These are phyloP conservation scores for Allantophomopsis cytisporea DNA, from an alignment of 2,329 filamentous ascomycete species.

Conservation along the genomic window DNA sequence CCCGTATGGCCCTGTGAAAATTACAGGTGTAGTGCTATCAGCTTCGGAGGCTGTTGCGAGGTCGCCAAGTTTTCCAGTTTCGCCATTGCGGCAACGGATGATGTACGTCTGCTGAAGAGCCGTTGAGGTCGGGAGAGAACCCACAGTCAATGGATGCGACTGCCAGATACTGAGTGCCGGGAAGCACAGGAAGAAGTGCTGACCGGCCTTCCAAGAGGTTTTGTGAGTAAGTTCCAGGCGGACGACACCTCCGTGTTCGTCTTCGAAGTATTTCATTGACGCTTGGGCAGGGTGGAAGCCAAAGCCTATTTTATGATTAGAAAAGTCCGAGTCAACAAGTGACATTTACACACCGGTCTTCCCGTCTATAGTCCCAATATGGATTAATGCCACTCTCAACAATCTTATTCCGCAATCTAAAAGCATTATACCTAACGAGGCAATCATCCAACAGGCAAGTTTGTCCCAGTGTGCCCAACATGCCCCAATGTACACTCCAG, in stretches of 20 bases:
- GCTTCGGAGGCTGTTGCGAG: constrained; percentile 17
- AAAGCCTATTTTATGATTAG: constrained; percentile 18
- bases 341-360: no score
- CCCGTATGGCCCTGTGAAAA: constrained; percentile 53
- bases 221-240: constrained; percentile 54
- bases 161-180: constrained; percentile 76
- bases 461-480: constrained; percentile 64
- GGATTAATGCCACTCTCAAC: constrained; percentile 42
- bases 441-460: constrained; percentile 55
- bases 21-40: constrained; percentile 35
- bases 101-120: constrained; percentile 39
- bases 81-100: constrained; percentile 41
- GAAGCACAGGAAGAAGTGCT: constrained; percentile 77
- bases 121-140: constrained; percentile 51
- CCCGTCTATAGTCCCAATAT: constrained; percentile 28
- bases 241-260: constrained; percentile 45
- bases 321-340: no score
- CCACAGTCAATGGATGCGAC: constrained; percentile 72
- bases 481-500: constrained; percentile 61
- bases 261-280: constrained; percentile 35
- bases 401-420: constrained; percentile 48
- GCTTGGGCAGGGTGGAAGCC: constrained; percentile 42
- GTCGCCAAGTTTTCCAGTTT: constrained; percentile 40
- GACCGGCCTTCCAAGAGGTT: constrained; percentile 50
- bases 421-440: constrained; percentile 49